These are phyloP conservation scores for Tilletiopsis washingtonensis DNA, from an alignment of 1,284 basidiomycete species.

Conservation along the genomic window DNA sequence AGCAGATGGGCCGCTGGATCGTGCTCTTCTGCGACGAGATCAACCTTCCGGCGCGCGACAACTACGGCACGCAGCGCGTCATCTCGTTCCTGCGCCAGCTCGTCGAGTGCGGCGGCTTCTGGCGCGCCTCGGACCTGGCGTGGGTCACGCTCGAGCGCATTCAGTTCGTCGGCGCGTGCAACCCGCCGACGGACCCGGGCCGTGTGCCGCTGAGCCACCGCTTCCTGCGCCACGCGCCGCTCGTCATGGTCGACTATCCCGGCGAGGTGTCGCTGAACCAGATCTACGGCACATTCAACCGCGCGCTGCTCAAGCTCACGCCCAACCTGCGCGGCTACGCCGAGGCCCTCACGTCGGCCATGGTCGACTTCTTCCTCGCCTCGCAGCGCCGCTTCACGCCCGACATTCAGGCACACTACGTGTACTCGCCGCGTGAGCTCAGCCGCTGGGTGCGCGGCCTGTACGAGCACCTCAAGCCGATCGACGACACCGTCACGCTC, in stretches of 20 bases:
- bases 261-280: conserved; percentile 94
- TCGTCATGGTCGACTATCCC: conserved; percentile 99
- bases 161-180: conserved; percentile 98
- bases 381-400: conserved; percentile 93
- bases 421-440: conserved; percentile 97
- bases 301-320: conserved; percentile 88
- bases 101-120: conserved; percentile 90
- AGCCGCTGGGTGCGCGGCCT: conserved; percentile 97
- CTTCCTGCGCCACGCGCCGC: conserved; percentile 92
- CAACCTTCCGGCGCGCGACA: conserved; percentile 92
- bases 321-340: conserved; percentile 88
- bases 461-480: conserved; percentile 70
- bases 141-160: conserved; percentile 98
- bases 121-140: conserved; percentile 85
- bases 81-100: conserved; percentile 97
- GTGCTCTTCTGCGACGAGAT: conserved; percentile 99
- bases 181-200: conserved; percentile 98
- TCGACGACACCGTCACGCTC: conserved; percentile 83
- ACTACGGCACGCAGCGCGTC: conserved; percentile 96
- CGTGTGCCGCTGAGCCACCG: conserved; percentile 95
- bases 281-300: conserved; percentile 98
- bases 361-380: conserved; percentile 90
- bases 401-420: conserved; percentile 93
- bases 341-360: conserved; percentile 89
- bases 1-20: conserved; percentile 93